Evolutionary conservation across 148 eudicot genomes (phyloP), one percentile per base, ranked within the genome.

Genomic region (Cornus suecica): DNA sequence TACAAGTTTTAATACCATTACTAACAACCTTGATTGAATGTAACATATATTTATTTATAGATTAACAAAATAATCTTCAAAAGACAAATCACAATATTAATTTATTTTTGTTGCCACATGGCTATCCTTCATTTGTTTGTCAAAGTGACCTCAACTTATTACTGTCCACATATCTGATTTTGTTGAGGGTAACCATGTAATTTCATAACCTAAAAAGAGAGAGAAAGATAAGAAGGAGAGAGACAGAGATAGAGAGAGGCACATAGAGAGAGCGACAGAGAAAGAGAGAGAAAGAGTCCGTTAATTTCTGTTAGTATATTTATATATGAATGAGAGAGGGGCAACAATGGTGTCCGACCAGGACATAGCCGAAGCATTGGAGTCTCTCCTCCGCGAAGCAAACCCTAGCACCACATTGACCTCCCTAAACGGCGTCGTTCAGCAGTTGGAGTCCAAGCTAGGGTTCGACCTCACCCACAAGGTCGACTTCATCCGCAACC

Each of bases 401-500:
- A 83, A 77, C 83, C 88, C 88, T 70, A 80, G 70, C 72, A 37
- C 89, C 2, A 25, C 89, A 2, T 77, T 84, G 74, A 75, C 78
- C 37, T 76, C 89, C 41, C 52, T 93, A 7, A 83, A 82, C 82
- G 90, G 77, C 56, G 84, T 93, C 37, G 86, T 93, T 31, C 82
- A 80, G 56, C 92, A 77, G 61, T 82, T 93, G 65, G 87, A 91
- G 69, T 86, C 96, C 8, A 81, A 83, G 37, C 78, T 93, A 75
- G 96, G 98, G 66, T 68, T 85, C 23, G 85, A 84, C 74, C 88
- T 93, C 14, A 69, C 88, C 27, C 63, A 83, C 85, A 91, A 88
- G 76, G 65, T 85, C 80, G 96, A 91, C 75, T 87, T 93, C 83
- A 91, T 93, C 34, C 92, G 88, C 14, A 71, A 68, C 24, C 93